Conservation (phyloP, 805 yeast genomes). For the Candida schatavii region DNA sequence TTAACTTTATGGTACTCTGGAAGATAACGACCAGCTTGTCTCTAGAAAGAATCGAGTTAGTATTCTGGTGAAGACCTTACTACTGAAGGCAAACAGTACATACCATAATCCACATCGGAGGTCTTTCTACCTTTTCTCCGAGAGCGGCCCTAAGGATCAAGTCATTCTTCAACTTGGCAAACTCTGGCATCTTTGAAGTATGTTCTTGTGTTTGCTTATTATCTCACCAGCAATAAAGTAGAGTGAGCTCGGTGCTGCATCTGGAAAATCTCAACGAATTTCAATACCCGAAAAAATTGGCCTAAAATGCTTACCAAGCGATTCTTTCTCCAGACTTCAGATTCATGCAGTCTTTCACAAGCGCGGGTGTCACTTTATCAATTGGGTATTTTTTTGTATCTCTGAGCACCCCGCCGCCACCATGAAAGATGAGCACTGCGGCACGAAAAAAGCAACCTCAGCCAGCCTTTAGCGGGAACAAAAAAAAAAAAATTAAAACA, state of each 20-base stretch:
- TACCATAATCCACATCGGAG: constrained; percentile 96
- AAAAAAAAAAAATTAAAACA: too few relatives aligned
- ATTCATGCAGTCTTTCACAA: not conserved
- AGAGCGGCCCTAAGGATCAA: constrained; percentile 86
- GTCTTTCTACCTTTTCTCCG: constrained; percentile 90
- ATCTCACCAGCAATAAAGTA: too few relatives aligned
- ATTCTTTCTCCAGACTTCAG: not conserved
- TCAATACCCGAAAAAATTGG: not conserved
- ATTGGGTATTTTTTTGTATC: too few relatives aligned
- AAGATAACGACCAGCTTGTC: constrained; percentile 94
- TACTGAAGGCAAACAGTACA: constrained; percentile 18
- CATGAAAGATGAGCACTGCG: not conserved
- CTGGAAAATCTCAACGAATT: not conserved
- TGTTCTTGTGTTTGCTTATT: too few relatives aligned
- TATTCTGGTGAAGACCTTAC: constrained; percentile 5
- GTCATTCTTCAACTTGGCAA: constrained; percentile 84
- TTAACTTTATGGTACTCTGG: constrained; percentile 92
- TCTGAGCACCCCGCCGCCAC: not conserved
- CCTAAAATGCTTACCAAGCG: not conserved
- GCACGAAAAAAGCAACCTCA: not conserved
- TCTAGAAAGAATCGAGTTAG: constrained; percentile 29
- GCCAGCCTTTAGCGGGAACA: not conserved
- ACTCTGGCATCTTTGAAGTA: constrained; percentile 42
- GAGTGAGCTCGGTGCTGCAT: too few relatives aligned
- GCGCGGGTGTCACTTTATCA: too few relatives aligned